Percentiles rank a stretch among this genome's conserved stretches.
Evolutionary conservation across 2,329 filamentous ascomycete genomes (phyloP).

Genomic region (Cryphonectria nitschkei): DNA sequence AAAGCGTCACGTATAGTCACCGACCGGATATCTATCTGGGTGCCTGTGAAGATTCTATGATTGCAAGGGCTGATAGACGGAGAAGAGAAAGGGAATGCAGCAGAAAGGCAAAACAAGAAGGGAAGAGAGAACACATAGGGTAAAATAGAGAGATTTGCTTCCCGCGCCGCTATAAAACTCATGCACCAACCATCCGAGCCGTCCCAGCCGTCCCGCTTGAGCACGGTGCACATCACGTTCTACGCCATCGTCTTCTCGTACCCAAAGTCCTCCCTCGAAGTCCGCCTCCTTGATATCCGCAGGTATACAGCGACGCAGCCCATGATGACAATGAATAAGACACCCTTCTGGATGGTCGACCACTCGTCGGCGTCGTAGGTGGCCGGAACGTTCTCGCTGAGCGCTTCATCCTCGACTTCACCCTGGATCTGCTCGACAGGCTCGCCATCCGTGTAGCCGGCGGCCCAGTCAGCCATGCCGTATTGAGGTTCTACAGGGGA

Average conservation of each 20-base stretch:
- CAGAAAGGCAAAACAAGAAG: neutral
- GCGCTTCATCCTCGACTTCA: slow-evolving; percentile 24
- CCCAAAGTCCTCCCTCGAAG: slow-evolving; percentile 37
- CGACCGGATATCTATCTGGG: neutral
- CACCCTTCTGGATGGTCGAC: slow-evolving; percentile 53
- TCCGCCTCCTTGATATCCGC: slow-evolving; percentile 44
- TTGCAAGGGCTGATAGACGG: neutral
- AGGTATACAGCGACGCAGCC: slow-evolving; percentile 50
- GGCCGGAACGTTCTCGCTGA: slow-evolving; percentile 8
- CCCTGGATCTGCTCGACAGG: slow-evolving; percentile 29
- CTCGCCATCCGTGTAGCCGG: slow-evolving; percentile 42
- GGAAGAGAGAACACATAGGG: neutral
- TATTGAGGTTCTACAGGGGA: slow-evolving; percentile 37
- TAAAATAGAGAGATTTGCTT: neutral
- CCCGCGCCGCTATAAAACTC: neutral
- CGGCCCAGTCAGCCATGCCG: slow-evolving; percentile 43
- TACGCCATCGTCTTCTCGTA: slow-evolving; percentile 52
- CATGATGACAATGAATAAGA: slow-evolving; percentile 54
- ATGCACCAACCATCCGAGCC: neutral
- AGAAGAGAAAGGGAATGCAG: neutral
- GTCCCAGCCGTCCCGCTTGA: neutral
- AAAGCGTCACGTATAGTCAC: neutral
- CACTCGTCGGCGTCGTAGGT: slow-evolving; percentile 40
- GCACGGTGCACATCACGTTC: neutral
- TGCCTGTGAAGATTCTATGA: neutral